A percentile compares a stretch with the other conserved stretches of the same genome.
These are phyloP conservation scores for Neospermospora avenae DNA, from an alignment of 2,329 filamentous ascomycete species.

Conservation along the genomic window DNA sequence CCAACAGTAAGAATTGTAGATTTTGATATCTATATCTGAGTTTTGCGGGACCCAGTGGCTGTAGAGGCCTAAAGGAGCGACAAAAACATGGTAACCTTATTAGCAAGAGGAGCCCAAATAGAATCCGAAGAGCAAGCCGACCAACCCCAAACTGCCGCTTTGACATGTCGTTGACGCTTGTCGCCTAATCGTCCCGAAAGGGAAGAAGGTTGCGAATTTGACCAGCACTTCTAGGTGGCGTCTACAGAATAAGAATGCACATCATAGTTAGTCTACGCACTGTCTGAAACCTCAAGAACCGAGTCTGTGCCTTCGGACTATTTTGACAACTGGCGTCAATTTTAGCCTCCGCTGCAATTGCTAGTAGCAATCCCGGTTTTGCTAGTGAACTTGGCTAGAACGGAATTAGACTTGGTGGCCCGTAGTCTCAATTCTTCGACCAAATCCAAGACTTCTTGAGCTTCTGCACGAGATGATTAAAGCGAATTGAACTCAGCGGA, in stretches of 20 bases:
- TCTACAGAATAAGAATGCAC: too few relatives aligned
- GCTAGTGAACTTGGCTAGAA: neutral
- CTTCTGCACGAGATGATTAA: too few relatives aligned
- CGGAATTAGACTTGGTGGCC: neutral
- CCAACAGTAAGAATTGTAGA: too few relatives aligned
- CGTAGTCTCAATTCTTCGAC: too few relatives aligned
- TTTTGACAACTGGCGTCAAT: neutral
- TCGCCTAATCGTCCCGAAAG: neutral
- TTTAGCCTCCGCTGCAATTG: neutral
- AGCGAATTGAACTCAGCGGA: too few relatives aligned
- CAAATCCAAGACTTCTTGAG: neutral
- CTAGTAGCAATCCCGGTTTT: neutral
- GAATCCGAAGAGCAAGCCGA: neutral
- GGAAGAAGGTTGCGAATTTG: neutral
- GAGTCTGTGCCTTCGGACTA: neutral
- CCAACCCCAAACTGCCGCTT: neutral
- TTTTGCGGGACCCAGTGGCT: too few relatives aligned
- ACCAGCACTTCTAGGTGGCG: neutral
- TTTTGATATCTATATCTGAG: too few relatives aligned
- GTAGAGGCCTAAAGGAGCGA: too few relatives aligned
- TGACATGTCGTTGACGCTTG: neutral
- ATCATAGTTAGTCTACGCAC: neutral
- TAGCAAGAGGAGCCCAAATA: too few relatives aligned
- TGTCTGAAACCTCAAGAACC: neutral
- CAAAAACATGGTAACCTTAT: too few relatives aligned